phyloP scores from a whole-genome alignment of 1,284 basidiomycete species.

The Puccinia coronata region DNA sequence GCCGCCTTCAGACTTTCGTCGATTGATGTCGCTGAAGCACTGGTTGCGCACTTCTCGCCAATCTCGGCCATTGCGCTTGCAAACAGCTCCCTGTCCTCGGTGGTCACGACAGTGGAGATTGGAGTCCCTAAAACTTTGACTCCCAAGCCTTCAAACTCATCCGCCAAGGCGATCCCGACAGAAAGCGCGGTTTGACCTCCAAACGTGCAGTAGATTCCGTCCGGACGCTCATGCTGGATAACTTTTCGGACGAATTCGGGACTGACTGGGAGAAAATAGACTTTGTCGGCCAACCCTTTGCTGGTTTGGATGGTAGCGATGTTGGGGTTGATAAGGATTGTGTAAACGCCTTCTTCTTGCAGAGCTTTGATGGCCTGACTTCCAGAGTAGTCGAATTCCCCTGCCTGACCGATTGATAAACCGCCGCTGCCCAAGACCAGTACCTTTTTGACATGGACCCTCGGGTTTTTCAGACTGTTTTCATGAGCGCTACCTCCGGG shows the following conservation, averaged over 20 bases:
- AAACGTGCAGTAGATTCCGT: constrained; percentile 98
- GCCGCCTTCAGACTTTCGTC: constrained; percentile 88
- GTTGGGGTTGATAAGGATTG: constrained; percentile 96
- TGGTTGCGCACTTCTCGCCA: constrained; percentile 89
- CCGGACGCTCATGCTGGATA: constrained; percentile 96
- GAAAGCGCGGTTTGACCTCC: constrained; percentile 97
- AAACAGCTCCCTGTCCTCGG: constrained; percentile 94
- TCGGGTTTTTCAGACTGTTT: constrained; percentile 75
- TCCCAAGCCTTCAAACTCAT: constrained; percentile 79
- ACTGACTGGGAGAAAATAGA: constrained; percentile 97
- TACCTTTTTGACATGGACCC: constrained; percentile 81
- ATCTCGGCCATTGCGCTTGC: constrained; percentile 94
- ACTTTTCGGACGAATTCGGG: constrained; percentile 97
- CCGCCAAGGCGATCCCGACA: constrained; percentile 95
- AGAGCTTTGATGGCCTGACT: constrained; percentile 98
- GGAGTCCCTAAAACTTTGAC: constrained; percentile 94
- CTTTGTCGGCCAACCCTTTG: constrained; percentile 95
- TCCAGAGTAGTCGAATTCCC: constrained; percentile 99
- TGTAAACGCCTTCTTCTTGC: constrained; percentile 98
- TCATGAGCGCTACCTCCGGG: constrained; percentile 83
- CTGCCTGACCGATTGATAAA: constrained; percentile 95
- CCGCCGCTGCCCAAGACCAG: constrained; percentile 97
- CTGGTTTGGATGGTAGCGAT: constrained; percentile 99
- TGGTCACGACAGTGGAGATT: constrained; percentile 94
- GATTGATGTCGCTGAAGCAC: constrained; percentile 73